Evolutionary conservation across 352 stramenopile genomes (phyloP).

Genomic region (Globisporangium cystogenes): DNA sequence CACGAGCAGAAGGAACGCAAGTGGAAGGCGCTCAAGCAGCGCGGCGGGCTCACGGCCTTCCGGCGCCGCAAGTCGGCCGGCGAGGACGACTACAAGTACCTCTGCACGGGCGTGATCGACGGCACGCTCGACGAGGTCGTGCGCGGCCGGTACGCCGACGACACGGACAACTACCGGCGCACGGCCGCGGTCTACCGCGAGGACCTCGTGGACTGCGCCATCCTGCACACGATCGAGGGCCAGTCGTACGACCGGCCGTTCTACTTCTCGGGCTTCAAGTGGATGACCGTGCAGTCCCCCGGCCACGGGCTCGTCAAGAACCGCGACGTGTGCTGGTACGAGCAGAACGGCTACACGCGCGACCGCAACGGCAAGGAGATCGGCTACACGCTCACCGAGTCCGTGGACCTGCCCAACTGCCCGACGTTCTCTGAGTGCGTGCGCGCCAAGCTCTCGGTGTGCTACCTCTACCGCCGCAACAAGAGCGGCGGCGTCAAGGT

Average conservation of each 20-base stretch:
- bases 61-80: constrained; percentile 39
- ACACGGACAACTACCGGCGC: constrained; percentile 57
- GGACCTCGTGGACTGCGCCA: constrained; percentile 71
- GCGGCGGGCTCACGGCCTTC: constrained; percentile 50
- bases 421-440: constrained; percentile 62
- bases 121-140: constrained; percentile 73
- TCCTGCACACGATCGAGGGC: constrained; percentile 57
- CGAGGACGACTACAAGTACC: constrained; percentile 52
- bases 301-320: constrained; percentile 74
- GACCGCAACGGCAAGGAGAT: constrained; percentile 78
- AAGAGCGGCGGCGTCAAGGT: constrained; percentile 69
- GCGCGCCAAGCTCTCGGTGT: constrained; percentile 63
- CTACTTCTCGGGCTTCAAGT: constrained; percentile 79
- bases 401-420: constrained; percentile 63
- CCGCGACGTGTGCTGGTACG: constrained; percentile 75
- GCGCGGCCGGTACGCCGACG: constrained; percentile 70
- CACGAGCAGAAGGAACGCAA: constrained; percentile 50
- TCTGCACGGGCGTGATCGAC: constrained; percentile 57
- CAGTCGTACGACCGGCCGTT: constrained; percentile 45
- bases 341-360: constrained; percentile 58
- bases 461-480: constrained; percentile 71
- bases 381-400: constrained; percentile 72
- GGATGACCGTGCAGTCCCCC: constrained; percentile 68
- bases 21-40: constrained; percentile 73
- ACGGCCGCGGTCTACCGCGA: constrained; percentile 71